Evolutionary conservation across 2,329 filamentous ascomycete species (phyloP).

Genomic region (Lachnellula suecica): DNA sequence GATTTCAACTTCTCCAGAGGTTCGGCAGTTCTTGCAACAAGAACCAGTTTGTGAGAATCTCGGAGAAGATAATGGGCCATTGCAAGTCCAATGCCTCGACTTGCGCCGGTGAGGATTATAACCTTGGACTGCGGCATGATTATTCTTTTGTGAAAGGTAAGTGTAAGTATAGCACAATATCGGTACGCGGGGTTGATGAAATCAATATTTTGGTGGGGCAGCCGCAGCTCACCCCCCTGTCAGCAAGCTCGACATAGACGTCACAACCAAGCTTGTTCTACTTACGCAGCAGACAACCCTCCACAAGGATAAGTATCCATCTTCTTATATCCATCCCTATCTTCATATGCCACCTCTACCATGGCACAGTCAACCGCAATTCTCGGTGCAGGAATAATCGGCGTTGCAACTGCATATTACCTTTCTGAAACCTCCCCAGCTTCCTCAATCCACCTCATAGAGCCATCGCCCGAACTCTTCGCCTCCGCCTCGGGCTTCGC

Average conservation of each 20-base stretch:
- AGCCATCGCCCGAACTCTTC: constrained; percentile 61
- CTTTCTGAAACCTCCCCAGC: constrained; percentile 50
- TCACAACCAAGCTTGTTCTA: no score
- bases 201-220: not conserved
- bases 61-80: constrained; percentile 51
- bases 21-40: constrained; percentile 54
- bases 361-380: constrained; percentile 52
- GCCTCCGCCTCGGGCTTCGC: constrained; percentile 72
- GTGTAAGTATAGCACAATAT: not conserved
- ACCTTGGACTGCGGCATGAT: constrained; percentile 55
- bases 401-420: constrained; percentile 70
- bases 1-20: constrained; percentile 50
- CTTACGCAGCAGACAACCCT: no score
- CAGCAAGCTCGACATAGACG: no score
- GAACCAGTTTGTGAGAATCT: constrained; percentile 56
- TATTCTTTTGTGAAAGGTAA: not conserved
- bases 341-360: not conserved
- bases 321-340: not conserved
- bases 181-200: no score
- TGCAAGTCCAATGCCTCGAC: constrained; percentile 61
- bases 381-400: constrained; percentile 69
- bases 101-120: constrained; percentile 68
- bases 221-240: no score
- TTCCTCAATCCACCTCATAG: constrained; percentile 55
- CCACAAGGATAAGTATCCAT: no score